Base-by-base conservation (phyloP, 2,329 filamentous ascomycete species). In the Aspergillus sp. region DNA sequence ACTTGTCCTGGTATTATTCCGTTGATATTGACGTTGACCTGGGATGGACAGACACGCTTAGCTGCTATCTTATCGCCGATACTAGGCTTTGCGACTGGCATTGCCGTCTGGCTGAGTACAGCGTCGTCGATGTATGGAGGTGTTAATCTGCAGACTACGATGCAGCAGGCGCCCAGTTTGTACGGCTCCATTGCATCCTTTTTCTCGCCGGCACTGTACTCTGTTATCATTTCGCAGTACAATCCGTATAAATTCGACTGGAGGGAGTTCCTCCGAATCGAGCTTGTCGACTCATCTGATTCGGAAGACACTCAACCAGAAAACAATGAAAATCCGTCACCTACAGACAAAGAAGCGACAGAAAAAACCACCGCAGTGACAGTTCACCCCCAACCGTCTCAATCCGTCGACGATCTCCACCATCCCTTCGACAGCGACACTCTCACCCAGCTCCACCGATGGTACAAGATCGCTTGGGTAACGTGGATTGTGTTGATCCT, bases 151-250 rank as follows among this genome's bases (percentile, higher is more conserved):
- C 48, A 48, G 5, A 71, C 71, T 0, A 73, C 70, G 1, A 61
- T 64, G 40, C 53, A 59, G 4, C 62, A 65, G 6, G 51, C 72
- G 1, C 72, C 72, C 0, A 66, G 67, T 2, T 57, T 76, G 0
- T 75, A 72, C 42, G 73, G 70, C 1, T 66, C 70, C 1, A 63
- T 70, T 13, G 66, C 61, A 0, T 72, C 73, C 0, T 67, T 73
- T 44, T 74, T 75, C 53, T 69, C 70, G 0, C 74, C 74, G 0
- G 65, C 62, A 0, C 42, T 75, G 0, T 75, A 71, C 50, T 74
- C 73, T 0, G 62, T 76, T 0, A 31, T 71, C 5, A 66, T 76
- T 9, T 76, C 73, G 2, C 49, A 62, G 7, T 66, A 62, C 41
- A 61, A 60, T 12, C 68, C 68, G 0, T 60, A 61, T 41, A 56